A percentile compares a stretch with the other conserved stretches of the same genome.
Conservation (phyloP, 768 basidiomycete genomes). For the Podaxis pistillaris region DNA sequence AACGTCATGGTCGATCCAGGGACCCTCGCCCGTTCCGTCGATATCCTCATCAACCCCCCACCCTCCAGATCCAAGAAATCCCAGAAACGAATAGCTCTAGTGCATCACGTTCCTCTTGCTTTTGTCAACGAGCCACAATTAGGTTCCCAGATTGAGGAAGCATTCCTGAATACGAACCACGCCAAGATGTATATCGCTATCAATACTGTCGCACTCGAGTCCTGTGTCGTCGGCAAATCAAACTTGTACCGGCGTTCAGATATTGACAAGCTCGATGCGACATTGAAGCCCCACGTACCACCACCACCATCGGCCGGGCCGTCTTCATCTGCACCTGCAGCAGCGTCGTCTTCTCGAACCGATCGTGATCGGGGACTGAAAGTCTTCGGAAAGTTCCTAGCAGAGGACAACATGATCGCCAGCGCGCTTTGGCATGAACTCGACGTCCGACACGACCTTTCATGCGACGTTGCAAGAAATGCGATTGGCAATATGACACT, state of each 20-base stretch:
- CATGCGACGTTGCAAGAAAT: conserved; percentile 87
- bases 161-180: conserved; percentile 95
- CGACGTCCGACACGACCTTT: conserved; percentile 82
- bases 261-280: conserved; percentile 71
- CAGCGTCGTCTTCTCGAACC: not conserved
- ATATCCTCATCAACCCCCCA: conserved; percentile 54
- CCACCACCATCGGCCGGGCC: conserved; percentile 13
- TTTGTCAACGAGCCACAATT: conserved; percentile 63
- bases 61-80: conserved; percentile 30
- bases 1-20: conserved; percentile 78
- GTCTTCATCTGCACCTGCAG: not conserved
- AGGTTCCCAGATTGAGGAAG: conserved; percentile 87
- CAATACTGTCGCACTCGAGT: conserved; percentile 84
- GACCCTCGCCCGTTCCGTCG: conserved; percentile 83
- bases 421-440: conserved; percentile 92
- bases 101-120: conserved; percentile 96
- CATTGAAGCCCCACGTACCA: conserved; percentile 45
- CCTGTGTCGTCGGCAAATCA: conserved; percentile 96
- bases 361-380: conserved; percentile 51
- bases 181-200: conserved; percentile 98
- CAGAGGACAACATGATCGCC: conserved; percentile 98
- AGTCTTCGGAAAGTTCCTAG: conserved; percentile 85
- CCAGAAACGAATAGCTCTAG: conserved; percentile 65
- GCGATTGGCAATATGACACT: conserved; percentile 87
- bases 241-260: conserved; percentile 92